These are phyloP conservation scores for Babesia divergens DNA, from an alignment of 169 alveolate species.

Conservation along the genomic window DNA sequence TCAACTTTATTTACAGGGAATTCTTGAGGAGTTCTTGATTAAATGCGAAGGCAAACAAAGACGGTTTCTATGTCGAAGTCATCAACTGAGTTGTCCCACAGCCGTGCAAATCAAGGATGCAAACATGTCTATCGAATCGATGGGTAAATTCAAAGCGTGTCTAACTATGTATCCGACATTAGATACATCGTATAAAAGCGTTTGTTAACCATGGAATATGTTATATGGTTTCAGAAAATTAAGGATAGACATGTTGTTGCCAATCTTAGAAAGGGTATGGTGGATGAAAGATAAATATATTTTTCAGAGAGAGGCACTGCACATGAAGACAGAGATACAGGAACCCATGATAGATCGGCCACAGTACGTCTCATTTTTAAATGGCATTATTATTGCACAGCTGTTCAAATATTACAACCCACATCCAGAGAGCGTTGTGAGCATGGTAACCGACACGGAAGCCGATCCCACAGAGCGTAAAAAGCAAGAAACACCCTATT, in stretches of 20 bases:
- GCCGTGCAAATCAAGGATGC: slow-evolving; percentile 45
- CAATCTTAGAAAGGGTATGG: slow-evolving; percentile 52
- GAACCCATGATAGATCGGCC: slow-evolving; percentile 27
- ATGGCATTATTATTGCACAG: slow-evolving; percentile 4
- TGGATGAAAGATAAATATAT: not conserved
- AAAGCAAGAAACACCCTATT: slow-evolving; percentile 46
- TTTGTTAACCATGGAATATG: not conserved
- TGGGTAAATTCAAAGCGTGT: slow-evolving; percentile 51
- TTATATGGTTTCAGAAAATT: slow-evolving; percentile 19
- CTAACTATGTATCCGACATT: slow-evolving; percentile 54
- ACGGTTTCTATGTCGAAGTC: slow-evolving; percentile 27
- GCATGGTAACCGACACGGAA: not conserved
- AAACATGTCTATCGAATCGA: slow-evolving; percentile 13
- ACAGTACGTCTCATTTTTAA: slow-evolving; percentile 18
- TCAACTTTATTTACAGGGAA: slow-evolving; percentile 45
- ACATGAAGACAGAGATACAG: slow-evolving; percentile 48
- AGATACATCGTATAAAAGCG: slow-evolving; percentile 45
- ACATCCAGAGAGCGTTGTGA: slow-evolving; percentile 8
- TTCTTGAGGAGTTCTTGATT: slow-evolving; percentile 31
- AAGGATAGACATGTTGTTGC: slow-evolving; percentile 55
- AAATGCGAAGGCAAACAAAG: slow-evolving; percentile 33
- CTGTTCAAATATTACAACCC: slow-evolving; percentile 65
- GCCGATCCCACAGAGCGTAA: not conserved
- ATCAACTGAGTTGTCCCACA: slow-evolving; percentile 43
- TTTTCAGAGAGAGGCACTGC: slow-evolving; percentile 50